Conservation (phyloP, 257 asterid genomes). For the Dorcoceras hygrometricum region DNA sequence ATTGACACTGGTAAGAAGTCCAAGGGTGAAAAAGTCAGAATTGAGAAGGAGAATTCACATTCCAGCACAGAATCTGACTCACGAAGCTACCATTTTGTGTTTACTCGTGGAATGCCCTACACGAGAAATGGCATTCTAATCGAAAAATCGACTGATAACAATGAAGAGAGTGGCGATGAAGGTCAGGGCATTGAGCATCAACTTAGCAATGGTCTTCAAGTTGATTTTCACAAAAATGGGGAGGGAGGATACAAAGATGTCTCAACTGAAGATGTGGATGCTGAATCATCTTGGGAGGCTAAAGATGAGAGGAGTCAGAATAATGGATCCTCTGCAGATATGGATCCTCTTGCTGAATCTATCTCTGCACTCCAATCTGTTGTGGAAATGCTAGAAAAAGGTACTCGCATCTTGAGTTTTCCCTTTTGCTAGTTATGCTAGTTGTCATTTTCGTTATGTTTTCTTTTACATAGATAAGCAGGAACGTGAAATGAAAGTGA, state of each 20-base stretch:
- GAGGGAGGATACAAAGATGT: conserved; percentile 41
- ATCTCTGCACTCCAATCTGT: conserved; percentile 48
- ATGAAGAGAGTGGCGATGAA: conserved; percentile 58
- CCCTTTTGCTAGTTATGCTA: conserved; percentile 11
- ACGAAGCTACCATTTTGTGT: conserved; percentile 64
- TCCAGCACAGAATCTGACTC: conserved; percentile 97
- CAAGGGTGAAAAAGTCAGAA: conserved; percentile 66
- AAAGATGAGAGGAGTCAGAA: conserved; percentile 51
- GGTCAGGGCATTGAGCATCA: conserved; percentile 38
- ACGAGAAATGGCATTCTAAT: conserved; percentile 46
- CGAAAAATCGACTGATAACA: conserved; percentile 41
- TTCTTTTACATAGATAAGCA: conserved; percentile 2
- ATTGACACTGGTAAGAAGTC: conserved; percentile 49
- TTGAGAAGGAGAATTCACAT: conserved; percentile 83
- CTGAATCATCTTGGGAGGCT: conserved; percentile 46
- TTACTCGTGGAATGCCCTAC: conserved; percentile 60
- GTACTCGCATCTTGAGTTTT: conserved; percentile 30
- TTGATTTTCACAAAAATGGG: conserved; percentile 38
- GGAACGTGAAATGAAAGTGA: background rate
- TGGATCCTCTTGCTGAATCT: conserved; percentile 51
- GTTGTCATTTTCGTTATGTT: conserved; percentile 6
- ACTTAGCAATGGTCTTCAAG: conserved; percentile 37
- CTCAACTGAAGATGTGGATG: conserved; percentile 41
- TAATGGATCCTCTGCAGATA: conserved; percentile 38
- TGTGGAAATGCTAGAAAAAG: conserved; percentile 62